Percentiles rank a stretch among this genome's conserved stretches.
Evolutionary conservation across 2,329 filamentous ascomycete genomes (phyloP).

Genomic region (Elsinoe ampelina): DNA sequence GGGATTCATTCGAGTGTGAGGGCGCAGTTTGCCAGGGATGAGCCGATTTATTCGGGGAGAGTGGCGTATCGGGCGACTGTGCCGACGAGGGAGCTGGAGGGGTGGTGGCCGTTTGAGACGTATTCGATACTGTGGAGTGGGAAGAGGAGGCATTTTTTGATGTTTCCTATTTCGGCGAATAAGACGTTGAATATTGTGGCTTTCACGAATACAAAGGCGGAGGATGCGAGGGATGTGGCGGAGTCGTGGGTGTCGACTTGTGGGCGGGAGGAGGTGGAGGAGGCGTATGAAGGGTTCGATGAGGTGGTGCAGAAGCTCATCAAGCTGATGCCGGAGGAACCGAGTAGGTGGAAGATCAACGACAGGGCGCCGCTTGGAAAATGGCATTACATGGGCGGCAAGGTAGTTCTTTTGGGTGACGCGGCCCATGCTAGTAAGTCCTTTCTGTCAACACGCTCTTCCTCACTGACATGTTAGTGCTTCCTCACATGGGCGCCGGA

Average conservation of each 20-base stretch:
- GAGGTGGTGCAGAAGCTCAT: conserved; percentile 23
- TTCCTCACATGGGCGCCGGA: conserved; percentile 42
- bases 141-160: conserved; percentile 30
- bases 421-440: conserved; percentile 48
- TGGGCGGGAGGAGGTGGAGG: conserved; percentile 21
- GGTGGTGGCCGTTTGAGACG: conserved; percentile 18
- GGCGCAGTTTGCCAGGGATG: conserved; percentile 40
- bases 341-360: conserved; percentile 22
- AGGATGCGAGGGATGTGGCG: conserved; percentile 26
- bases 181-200: conserved; percentile 31
- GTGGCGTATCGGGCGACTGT: conserved; percentile 31
- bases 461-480: conserved; percentile 24
- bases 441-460: background rate
- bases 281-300: conserved; percentile 20
- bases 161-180: conserved; percentile 30
- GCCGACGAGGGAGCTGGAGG: conserved; percentile 9
- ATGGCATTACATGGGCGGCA: conserved; percentile 34
- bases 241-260: conserved; percentile 31
- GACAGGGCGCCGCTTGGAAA: conserved; percentile 25
- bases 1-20: conserved; percentile 52
- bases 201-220: conserved; percentile 26
- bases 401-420: conserved; percentile 47
- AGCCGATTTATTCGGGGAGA: conserved; percentile 45
- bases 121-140: conserved; percentile 26
- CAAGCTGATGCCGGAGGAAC: conserved; percentile 19